Percentiles rank a stretch among this genome's conserved stretches.
These are phyloP conservation scores for Thraustochytrium sp. DNA, from an alignment of 352 stramenopile genomes.

Conservation along the genomic window DNA sequence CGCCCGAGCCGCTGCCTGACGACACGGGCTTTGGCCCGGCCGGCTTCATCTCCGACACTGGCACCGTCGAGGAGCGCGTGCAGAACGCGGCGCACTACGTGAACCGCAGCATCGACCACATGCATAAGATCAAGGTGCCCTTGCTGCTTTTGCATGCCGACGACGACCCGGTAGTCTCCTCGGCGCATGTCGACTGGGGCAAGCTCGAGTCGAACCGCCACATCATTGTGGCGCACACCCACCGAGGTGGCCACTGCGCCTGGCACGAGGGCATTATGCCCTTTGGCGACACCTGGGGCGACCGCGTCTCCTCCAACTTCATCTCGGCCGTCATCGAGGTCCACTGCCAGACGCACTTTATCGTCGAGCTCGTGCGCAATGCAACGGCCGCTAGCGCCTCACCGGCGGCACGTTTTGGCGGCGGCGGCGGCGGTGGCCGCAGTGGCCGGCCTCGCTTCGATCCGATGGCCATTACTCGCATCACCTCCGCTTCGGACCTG, in stretches of 20 bases:
- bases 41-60: neutral
- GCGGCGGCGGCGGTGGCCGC: neutral
- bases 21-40: neutral
- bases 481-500: slow-evolving; percentile 7
- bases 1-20: slow-evolving; percentile 6
- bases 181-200: slow-evolving; percentile 21
- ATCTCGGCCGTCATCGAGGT: slow-evolving; percentile 41
- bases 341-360: slow-evolving; percentile 46
- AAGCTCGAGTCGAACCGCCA: slow-evolving; percentile 33
- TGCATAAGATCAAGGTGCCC: slow-evolving; percentile 34
- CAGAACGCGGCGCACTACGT: slow-evolving; percentile 23
- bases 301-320: slow-evolving; percentile 41
- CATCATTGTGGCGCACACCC: slow-evolving; percentile 45
- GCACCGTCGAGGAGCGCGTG: slow-evolving; percentile 13
- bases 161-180: slow-evolving; percentile 25
- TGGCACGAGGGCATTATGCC: slow-evolving; percentile 46
- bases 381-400: neutral
- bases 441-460: neutral
- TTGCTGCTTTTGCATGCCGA: slow-evolving; percentile 15
- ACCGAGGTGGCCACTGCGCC: slow-evolving; percentile 45
- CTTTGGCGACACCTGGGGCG: slow-evolving; percentile 42
- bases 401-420: neutral
- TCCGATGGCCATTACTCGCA: neutral
- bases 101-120: slow-evolving; percentile 9
- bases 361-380: slow-evolving; percentile 37